Conservation (phyloP, 106 monocot species). For the Dioscorea dumetorum region DNA sequence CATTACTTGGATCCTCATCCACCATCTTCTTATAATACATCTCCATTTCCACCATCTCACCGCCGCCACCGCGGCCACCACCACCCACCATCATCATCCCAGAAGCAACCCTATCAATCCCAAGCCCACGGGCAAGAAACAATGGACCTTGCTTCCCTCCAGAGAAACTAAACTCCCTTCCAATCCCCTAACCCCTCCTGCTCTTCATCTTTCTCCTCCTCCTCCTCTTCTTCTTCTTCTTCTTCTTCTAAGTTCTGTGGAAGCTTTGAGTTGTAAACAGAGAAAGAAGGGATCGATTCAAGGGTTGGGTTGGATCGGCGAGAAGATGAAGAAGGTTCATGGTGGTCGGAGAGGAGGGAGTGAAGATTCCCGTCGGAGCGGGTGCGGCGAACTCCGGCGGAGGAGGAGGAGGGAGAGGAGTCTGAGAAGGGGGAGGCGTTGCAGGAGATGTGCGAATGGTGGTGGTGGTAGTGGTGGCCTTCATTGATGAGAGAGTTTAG, state of each 20-base stretch:
- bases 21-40: constrained; percentile 59
- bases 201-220: constrained; percentile 2
- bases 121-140: constrained; percentile 61
- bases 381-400: constrained; percentile 18
- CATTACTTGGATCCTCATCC: constrained; percentile 57
- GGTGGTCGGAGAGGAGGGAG: constrained; percentile 13
- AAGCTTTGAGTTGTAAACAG: constrained; percentile 1
- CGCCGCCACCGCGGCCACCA: constrained; percentile 20
- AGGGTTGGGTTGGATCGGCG: constrained; percentile 4
- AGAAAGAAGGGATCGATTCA: constrained; percentile 44
- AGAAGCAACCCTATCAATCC: constrained; percentile 48
- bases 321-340: neutral
- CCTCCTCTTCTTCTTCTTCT: constrained; percentile 10
- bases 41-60: constrained; percentile 41
- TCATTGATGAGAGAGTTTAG: constrained; percentile 19
- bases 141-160: constrained; percentile 17
- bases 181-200: neutral
- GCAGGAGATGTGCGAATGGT: constrained; percentile 12
- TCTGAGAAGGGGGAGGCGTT: constrained; percentile 6
- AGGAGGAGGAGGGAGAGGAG: constrained; percentile 7
- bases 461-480: constrained; percentile 18
- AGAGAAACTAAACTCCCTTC: neutral
- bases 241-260: neutral
- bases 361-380: constrained; percentile 43
- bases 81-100: constrained; percentile 19